Conservation (phyloP, 805 yeast genomes). For the Cyberlindnera bimundalis region DNA sequence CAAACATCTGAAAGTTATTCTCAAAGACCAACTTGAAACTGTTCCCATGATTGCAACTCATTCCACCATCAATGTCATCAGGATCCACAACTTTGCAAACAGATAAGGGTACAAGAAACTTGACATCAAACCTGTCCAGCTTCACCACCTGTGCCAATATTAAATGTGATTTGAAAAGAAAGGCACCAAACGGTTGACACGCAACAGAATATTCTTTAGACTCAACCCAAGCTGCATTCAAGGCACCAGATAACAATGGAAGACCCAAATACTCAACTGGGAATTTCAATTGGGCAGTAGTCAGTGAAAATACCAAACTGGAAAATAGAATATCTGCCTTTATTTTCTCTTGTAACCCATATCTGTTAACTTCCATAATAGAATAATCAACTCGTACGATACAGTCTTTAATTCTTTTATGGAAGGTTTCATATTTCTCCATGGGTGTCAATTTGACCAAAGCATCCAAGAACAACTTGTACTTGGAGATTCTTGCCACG, state of each 20-base stretch:
- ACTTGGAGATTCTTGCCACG: constrained; percentile 45
- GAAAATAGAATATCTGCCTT: constrained; percentile 17
- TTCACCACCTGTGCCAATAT: constrained; percentile 33
- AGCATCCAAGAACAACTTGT: constrained; percentile 47
- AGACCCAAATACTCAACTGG: constrained; percentile 47
- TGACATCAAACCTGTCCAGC: constrained; percentile 31
- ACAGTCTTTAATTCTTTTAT: constrained; percentile 16
- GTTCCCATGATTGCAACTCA: constrained; percentile 31
- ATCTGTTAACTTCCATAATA: constrained; percentile 31
- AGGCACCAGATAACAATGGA: constrained; percentile 41
- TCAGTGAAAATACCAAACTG: constrained; percentile 15
- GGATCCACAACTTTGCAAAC: constrained; percentile 31
- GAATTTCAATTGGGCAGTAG: constrained; percentile 19
- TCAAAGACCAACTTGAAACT: constrained; percentile 48
- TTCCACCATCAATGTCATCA: constrained; percentile 24
- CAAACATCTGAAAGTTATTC: constrained; percentile 38
- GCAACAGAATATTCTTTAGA: constrained; percentile 18
- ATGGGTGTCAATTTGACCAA: constrained; percentile 30
- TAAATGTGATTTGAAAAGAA: constrained; percentile 51
- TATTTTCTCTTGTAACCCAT: constrained; percentile 25
- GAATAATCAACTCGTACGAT: constrained; percentile 22
- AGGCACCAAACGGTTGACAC: constrained; percentile 31
- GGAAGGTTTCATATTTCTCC: constrained; percentile 17
- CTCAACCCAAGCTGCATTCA: constrained; percentile 37
- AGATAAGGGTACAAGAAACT: constrained; percentile 47